These are phyloP conservation scores for Albugo laibachii DNA, from an alignment of 352 stramenopile genomes.

Conservation along the genomic window DNA sequence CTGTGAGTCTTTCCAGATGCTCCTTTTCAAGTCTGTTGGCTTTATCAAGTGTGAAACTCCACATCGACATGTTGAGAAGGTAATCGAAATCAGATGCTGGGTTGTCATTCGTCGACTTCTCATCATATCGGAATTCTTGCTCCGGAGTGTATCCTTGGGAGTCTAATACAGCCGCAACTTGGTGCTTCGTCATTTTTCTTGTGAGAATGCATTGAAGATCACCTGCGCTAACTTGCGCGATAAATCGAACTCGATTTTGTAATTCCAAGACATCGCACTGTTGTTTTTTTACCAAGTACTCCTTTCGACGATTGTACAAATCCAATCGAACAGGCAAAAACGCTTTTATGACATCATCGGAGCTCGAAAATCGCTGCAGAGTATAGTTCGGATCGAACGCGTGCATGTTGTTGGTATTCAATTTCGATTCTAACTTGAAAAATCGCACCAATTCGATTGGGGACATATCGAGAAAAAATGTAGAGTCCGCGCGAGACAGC, in stretches of 20 bases:
- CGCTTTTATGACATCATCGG: constrained; percentile 79
- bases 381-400: constrained; percentile 85
- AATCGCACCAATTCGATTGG: constrained; percentile 51
- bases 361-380: constrained; percentile 84
- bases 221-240: constrained; percentile 88
- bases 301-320: constrained; percentile 74
- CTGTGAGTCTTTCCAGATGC: constrained; percentile 73
- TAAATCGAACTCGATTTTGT: constrained; percentile 93
- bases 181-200: constrained; percentile 37
- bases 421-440: constrained; percentile 87
- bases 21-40: constrained; percentile 82
- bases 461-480: constrained; percentile 15
- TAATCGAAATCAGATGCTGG: constrained; percentile 80
- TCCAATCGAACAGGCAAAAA: constrained; percentile 89
- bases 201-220: constrained; percentile 81
- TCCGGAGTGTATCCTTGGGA: constrained; percentile 23
- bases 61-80: constrained; percentile 95
- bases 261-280: constrained; percentile 76
- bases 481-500: constrained; percentile 59
- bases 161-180: constrained; percentile 30
- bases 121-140: constrained; percentile 23
- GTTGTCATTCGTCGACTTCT: constrained; percentile 6
- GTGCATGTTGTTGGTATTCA: constrained; percentile 97
- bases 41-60: constrained; percentile 94
- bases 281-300: constrained; percentile 62